Evolutionary conservation across 176 grass and related monocot species (phyloP).

Genomic region (Themeda triandra): DNA sequence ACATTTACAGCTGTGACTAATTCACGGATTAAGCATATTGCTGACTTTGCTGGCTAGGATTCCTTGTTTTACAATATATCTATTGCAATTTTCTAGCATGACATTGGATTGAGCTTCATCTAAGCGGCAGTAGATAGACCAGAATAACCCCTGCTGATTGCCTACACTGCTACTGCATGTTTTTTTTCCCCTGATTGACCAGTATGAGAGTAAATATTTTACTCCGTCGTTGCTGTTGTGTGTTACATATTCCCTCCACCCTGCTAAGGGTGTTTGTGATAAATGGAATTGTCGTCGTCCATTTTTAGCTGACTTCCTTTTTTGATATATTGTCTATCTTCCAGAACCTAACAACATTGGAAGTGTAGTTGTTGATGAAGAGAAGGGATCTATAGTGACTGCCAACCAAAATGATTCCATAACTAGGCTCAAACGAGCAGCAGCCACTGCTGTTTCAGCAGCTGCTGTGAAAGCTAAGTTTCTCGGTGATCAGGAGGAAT

Average conservation of each 20-base stretch:
- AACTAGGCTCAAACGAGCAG: slow-evolving; percentile 79
- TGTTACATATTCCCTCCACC: background rate
- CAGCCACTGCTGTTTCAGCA: slow-evolving; percentile 75
- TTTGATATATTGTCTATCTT: slow-evolving; percentile 32
- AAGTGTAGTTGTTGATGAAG: slow-evolving; percentile 29
- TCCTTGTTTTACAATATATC: slow-evolving; percentile 8
- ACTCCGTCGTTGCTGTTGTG: background rate
- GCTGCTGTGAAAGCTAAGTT: slow-evolving; percentile 87
- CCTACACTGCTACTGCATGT: background rate
- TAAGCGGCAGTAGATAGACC: background rate
- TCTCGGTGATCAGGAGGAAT: slow-evolving; percentile 87
- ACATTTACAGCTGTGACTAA: slow-evolving; percentile 6
- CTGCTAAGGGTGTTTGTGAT: background rate
- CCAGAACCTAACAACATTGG: slow-evolving; percentile 45
- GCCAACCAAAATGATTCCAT: slow-evolving; percentile 46
- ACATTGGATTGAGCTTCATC: slow-evolving; percentile 14
- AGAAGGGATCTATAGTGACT: slow-evolving; percentile 26
- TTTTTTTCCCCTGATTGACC: background rate
- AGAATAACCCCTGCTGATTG: background rate
- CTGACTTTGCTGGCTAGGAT: background rate
- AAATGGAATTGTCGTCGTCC: background rate
- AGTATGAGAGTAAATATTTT: background rate
- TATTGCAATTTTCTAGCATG: slow-evolving; percentile 5
- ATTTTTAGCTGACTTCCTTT: background rate
- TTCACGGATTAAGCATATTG: background rate